Conservation (phyloP, 228 moss, liverwort and hornwort genomes). For the Sphagnum fallax region DNA sequence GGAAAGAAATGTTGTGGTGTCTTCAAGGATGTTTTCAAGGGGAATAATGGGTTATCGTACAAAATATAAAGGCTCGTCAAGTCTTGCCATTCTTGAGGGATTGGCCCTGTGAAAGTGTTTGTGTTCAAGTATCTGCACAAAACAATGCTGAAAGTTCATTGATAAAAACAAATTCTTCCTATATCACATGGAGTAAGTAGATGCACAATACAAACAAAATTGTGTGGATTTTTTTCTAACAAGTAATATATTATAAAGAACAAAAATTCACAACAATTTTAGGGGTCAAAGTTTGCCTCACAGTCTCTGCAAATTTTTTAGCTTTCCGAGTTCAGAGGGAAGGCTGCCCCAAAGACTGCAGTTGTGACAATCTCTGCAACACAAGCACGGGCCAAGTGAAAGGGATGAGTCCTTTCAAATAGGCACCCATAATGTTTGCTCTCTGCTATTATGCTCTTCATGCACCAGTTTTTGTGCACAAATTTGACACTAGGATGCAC, state of each 20-base stretch:
- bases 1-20: no score
- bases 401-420: no score
- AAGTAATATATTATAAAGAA: no score
- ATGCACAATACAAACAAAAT: no score
- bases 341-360: conserved; percentile 48
- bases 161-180: no score
- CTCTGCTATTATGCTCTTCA: no score
- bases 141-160: not conserved
- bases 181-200: no score
- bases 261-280: no score
- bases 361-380: conserved; percentile 40
- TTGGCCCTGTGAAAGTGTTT: conserved; percentile 30
- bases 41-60: conserved; percentile 8
- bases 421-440: not conserved
- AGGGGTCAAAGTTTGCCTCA: conserved; percentile 1
- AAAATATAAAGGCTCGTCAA: conserved; percentile 24
- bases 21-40: no score
- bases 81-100: conserved; percentile 16
- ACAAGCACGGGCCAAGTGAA: not conserved
- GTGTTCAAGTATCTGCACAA: conserved; percentile 27
- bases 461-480: no score
- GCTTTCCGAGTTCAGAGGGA: conserved; percentile 36
- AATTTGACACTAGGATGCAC: no score
- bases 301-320: conserved; percentile 33
- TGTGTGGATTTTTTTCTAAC: no score